Conservation (phyloP, 345 rosid species). For the Erodium maritimum region DNA sequence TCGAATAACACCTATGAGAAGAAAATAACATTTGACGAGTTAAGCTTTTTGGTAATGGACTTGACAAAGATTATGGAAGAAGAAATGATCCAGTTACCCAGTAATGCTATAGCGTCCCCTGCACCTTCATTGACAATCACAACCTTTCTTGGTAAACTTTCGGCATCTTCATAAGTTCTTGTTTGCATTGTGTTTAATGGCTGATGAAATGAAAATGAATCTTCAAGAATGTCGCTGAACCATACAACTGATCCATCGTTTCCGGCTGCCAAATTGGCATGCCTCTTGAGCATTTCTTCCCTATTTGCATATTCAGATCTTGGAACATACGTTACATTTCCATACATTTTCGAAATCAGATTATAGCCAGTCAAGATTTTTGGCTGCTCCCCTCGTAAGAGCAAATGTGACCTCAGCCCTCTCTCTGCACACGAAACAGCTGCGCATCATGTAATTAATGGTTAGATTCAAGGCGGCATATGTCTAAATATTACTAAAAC, state of each 20-base stretch:
- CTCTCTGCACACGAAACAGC: slow-evolving; percentile 87
- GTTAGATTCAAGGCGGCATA: slow-evolving; percentile 2
- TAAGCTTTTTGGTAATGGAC: slow-evolving; percentile 9
- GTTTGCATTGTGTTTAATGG: slow-evolving; percentile 15
- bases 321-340: slow-evolving; percentile 53
- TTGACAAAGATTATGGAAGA: background rate
- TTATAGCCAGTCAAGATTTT: slow-evolving; percentile 70
- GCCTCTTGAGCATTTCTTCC: slow-evolving; percentile 41
- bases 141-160: slow-evolving; percentile 34
- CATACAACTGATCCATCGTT: slow-evolving; percentile 29
- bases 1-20: slow-evolving; percentile 55
- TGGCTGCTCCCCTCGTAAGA: slow-evolving; percentile 82
- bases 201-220: slow-evolving; percentile 14
- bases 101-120: slow-evolving; percentile 57
- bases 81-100: slow-evolving; percentile 34
- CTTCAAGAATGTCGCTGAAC: slow-evolving; percentile 42
- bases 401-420: slow-evolving; percentile 73
- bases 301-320: slow-evolving; percentile 55
- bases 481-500: slow-evolving; percentile 1
- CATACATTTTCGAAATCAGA: slow-evolving; percentile 61
- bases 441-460: slow-evolving; percentile 19
- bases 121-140: slow-evolving; percentile 79
- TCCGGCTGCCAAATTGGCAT: slow-evolving; percentile 52
- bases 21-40: slow-evolving; percentile 7
- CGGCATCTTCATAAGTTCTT: slow-evolving; percentile 6